Percentiles rank a stretch among this genome's conserved stretches.
These are phyloP conservation scores for Fusarium solani-melongenae DNA, from an alignment of 2,329 filamentous ascomycete species.

Conservation along the genomic window DNA sequence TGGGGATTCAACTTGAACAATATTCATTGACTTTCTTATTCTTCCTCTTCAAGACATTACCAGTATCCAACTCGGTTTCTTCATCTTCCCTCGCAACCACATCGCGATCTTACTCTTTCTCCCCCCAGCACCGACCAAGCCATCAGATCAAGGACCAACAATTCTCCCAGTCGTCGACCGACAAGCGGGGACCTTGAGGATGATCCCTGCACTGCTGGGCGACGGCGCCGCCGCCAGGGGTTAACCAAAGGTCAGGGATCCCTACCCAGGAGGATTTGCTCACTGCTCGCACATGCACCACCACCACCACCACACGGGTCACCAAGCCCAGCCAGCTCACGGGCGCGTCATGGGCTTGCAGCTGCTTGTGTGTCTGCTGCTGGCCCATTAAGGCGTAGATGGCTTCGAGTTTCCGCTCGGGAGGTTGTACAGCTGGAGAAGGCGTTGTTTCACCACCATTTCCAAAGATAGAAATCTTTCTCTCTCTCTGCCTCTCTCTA, in stretches of 20 bases:
- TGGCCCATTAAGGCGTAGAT: constrained; percentile 1
- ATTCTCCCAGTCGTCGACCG: constrained; percentile 25
- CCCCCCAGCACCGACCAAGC: neutral
- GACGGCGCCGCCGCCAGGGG: neutral
- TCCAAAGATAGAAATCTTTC: constrained; percentile 32
- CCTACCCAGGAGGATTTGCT: neutral
- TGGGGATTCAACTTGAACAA: neutral
- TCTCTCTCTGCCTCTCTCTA: neutral
- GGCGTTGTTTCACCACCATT: constrained; percentile 28
- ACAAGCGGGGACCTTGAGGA: constrained; percentile 25
- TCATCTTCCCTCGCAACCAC: neutral
- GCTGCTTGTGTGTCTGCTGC: constrained; percentile 2
- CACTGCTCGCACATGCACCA: neutral
- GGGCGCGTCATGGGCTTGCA: constrained; percentile 11
- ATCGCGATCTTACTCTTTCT: constrained; percentile 17
- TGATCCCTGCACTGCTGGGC: constrained; percentile 16
- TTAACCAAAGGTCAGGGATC: neutral
- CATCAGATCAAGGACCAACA: constrained; percentile 26
- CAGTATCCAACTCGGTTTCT: neutral
- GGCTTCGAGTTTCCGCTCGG: neutral
- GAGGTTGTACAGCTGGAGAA: neutral
- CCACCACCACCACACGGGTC: neutral
- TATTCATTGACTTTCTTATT: neutral
- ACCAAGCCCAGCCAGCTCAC: constrained; percentile 9
- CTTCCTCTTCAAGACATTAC: neutral